A percentile compares a stretch with the other conserved stretches of the same genome.
Conservation (phyloP, 495 filamentous ascomycete species). For the Daldinia caldariorum region DNA sequence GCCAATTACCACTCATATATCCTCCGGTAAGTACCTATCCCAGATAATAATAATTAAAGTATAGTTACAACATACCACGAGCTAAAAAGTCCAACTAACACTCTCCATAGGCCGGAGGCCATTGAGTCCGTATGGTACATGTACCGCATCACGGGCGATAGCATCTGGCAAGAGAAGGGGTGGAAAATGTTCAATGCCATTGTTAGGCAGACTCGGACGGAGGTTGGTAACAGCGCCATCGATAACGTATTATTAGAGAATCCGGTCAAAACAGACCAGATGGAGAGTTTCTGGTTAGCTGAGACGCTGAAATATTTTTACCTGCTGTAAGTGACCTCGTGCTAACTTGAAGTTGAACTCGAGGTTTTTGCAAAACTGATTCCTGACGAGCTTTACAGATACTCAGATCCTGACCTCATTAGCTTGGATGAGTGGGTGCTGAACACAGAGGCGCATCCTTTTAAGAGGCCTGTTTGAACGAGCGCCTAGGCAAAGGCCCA, state of each 20-base stretch:
- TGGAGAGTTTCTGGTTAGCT: slow-evolving; percentile 74
- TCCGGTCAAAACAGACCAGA: slow-evolving; percentile 54
- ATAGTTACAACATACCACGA: background rate
- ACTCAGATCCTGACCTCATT: slow-evolving; percentile 66
- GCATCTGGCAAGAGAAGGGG: slow-evolving; percentile 81
- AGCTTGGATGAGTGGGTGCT: slow-evolving; percentile 88
- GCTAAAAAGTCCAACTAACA: slow-evolving; percentile 30
- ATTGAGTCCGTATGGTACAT: slow-evolving; percentile 97
- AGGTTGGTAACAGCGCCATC: slow-evolving; percentile 77
- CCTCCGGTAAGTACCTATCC: slow-evolving; percentile 65
- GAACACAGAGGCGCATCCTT: slow-evolving; percentile 69
- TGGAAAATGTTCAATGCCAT: slow-evolving; percentile 92
- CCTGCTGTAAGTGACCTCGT: slow-evolving; percentile 74
- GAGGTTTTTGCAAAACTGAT: no score
- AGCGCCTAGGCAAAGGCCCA: background rate
- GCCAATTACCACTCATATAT: slow-evolving; percentile 74
- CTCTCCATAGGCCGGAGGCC: slow-evolving; percentile 76
- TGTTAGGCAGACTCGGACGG: slow-evolving; percentile 69
- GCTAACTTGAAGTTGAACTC: background rate
- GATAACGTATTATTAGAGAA: slow-evolving; percentile 69
- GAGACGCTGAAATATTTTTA: slow-evolving; percentile 97
- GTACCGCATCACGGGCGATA: slow-evolving; percentile 88
- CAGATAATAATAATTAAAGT: background rate
- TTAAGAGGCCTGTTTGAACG: slow-evolving; percentile 58
- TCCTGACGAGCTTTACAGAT: slow-evolving; percentile 34